Evolutionary conservation across 305 asterid genomes (phyloP).

Genomic region (Petunia hybrid): DNA sequence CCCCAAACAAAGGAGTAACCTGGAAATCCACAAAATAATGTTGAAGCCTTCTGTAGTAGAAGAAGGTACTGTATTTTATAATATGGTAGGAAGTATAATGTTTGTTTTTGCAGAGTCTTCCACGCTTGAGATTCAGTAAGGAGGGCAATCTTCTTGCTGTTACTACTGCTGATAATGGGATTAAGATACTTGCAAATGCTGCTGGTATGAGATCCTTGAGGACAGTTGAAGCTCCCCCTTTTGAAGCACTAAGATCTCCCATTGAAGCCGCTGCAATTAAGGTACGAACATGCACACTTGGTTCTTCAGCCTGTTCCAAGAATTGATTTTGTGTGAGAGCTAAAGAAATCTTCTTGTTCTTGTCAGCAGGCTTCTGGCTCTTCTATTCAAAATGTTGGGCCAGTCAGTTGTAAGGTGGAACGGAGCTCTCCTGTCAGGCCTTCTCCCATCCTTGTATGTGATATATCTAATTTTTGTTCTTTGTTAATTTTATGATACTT

Average conservation of each 20-base stretch:
- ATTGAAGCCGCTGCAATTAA: conserved; percentile 79
- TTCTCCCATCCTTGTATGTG: conserved; percentile 35
- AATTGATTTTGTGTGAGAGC: neutral
- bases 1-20: no score
- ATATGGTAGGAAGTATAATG: no score
- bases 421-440: conserved; percentile 47
- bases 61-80: no score
- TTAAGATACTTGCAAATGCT: conserved; percentile 85
- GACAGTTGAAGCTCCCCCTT: no score
- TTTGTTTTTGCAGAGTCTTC: conserved; percentile 64
- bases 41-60: no score
- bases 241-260: conserved; percentile 53
- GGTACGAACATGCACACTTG: conserved; percentile 47
- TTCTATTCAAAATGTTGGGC: conserved; percentile 70
- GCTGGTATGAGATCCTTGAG: conserved; percentile 76
- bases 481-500: no score
- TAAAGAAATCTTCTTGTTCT: conserved; percentile 32
- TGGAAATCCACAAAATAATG: no score
- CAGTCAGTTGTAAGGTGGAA: conserved; percentile 80
- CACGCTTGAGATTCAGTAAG: conserved; percentile 86
- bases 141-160: conserved; percentile 95
- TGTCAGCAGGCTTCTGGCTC: conserved; percentile 75
- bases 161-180: conserved; percentile 85
- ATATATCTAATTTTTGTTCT: conserved; percentile 73
- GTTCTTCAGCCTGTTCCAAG: conserved; percentile 27